Evolutionary conservation across 1,139 yeast genomes (phyloP).

Genomic region (Debaryomyces coudertii): DNA sequence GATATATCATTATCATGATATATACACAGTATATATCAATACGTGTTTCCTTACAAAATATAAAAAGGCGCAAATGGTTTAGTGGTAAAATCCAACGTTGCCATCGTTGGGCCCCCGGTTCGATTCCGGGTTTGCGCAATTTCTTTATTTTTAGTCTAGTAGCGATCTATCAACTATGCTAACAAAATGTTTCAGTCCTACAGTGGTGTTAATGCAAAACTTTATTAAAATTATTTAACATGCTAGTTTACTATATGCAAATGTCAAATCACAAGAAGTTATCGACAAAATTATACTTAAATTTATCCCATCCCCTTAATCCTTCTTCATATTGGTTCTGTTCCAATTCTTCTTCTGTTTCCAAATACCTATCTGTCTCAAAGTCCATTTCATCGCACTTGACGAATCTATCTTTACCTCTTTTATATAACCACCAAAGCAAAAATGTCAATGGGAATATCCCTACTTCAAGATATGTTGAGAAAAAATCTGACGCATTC

Average conservation of each 20-base stretch:
- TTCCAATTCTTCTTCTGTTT: constrained; percentile 50
- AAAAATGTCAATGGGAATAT: constrained; percentile 41
- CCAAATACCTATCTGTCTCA: constrained; percentile 59
- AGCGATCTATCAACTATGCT: too few relatives aligned
- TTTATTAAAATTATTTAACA: too few relatives aligned
- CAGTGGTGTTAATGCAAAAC: too few relatives aligned
- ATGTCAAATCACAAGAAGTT: constrained; percentile 23
- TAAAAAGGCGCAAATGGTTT: constrained; percentile 15
- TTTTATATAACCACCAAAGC: constrained; percentile 49
- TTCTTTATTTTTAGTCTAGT: constrained; percentile 10
- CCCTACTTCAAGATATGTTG: constrained; percentile 40
- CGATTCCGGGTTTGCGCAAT: constrained; percentile 24
- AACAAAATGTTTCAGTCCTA: too few relatives aligned
- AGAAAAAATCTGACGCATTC: constrained; percentile 36
- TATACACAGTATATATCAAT: too few relatives aligned
- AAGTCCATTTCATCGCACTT: constrained; percentile 61
- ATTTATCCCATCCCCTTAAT: constrained; percentile 51
- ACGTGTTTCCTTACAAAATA: neutral
- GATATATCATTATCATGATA: neutral
- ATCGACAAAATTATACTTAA: constrained; percentile 35
- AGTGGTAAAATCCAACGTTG: constrained; percentile 23
- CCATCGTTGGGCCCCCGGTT: constrained; percentile 24
- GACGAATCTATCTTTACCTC: constrained; percentile 51
- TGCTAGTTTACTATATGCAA: neutral
- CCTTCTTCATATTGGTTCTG: constrained; percentile 41